Evolutionary conservation across 108 stramenopile genomes (phyloP), one percentile per base, ranked within the genome.

Genomic region (Conticribra weissflogii): DNA sequence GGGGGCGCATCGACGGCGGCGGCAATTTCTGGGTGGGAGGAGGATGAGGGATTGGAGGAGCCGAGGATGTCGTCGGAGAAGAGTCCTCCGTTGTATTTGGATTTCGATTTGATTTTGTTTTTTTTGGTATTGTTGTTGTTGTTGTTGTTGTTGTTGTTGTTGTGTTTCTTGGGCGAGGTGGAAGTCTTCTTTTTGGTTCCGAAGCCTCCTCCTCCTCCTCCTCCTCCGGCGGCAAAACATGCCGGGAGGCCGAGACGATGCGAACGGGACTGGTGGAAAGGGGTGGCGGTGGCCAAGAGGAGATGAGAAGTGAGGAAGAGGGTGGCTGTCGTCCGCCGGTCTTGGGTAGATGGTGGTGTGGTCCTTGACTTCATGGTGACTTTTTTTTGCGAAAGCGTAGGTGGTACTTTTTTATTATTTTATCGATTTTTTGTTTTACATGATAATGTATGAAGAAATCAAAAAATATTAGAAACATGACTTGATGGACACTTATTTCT

Each of bases 1-100:
- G 76, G 56, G 49, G 81, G 84, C 0, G 68, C 34, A 22, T 59
- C 18, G n/a, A n/a, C n/a, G n/a, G n/a, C n/a, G n/a, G n/a, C n/a
- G n/a, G n/a, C n/a, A n/a, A n/a, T n/a, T n/a, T n/a, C n/a, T n/a
- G n/a, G n/a, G n/a, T n/a, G n/a, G n/a, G n/a, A n/a, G n/a, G n/a
- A n/a, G n/a, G n/a, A n/a, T n/a, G n/a, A n/a, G n/a, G n/a, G n/a
- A n/a, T n/a, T n/a, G n/a, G 3, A 17, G 31, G 5, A 32, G 56
- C 2, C 31, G 7, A 0, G 1, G 8, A 16, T 2, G 47, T 9
- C 8, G 59, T 12, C 17, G 59, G 34, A 23, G 59, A 21, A 21
- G 4, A 17, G 2, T 45, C 0, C 22, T 60, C 46, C 8, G 27
- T 12, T 45, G 41, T 44, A 19, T 60, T 24, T 21, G 21, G 2